A percentile compares a stretch with the other conserved stretches of the same genome.
These are phyloP conservation scores for Megacollybia marginata DNA, from an alignment of 768 basidiomycete species.

Conservation along the genomic window DNA sequence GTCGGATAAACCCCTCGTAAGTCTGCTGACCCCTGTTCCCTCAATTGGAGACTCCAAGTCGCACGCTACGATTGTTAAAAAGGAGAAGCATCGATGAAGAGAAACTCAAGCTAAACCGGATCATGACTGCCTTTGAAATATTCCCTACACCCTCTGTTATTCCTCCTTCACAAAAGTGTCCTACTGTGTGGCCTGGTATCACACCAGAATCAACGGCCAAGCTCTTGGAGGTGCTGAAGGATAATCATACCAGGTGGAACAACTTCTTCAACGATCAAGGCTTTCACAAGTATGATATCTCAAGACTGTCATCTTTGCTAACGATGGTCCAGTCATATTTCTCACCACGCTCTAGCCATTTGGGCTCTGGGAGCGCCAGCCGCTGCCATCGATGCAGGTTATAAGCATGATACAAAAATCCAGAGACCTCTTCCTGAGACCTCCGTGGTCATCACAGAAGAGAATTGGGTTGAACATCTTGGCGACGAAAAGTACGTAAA, in stretches of 20 bases:
- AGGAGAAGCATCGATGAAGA: too few relatives aligned
- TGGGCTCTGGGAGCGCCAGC: constrained; percentile 52
- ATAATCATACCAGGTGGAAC: constrained; percentile 41
- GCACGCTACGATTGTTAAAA: too few relatives aligned
- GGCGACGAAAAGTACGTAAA: constrained; percentile 44
- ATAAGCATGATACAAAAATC: constrained; percentile 20
- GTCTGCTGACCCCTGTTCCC: too few relatives aligned
- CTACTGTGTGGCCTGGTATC: constrained; percentile 4
- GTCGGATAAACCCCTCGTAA: too few relatives aligned
- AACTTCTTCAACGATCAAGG: constrained; percentile 37
- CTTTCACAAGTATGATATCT: constrained; percentile 42
- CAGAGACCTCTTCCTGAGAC: constrained; percentile 33
- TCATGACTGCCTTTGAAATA: background rate
- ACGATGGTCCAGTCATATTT: constrained; percentile 34
- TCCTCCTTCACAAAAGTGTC: background rate
- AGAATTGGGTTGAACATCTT: constrained; percentile 49
- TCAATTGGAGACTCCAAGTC: too few relatives aligned
- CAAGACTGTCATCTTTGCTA: background rate
- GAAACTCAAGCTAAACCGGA: too few relatives aligned
- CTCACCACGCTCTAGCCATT: constrained; percentile 51
- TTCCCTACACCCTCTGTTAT: background rate
- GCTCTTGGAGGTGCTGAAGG: constrained; percentile 28
- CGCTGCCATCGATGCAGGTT: constrained; percentile 28
- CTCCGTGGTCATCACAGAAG: constrained; percentile 33
- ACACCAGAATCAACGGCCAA: constrained; percentile 21